A percentile compares a stretch with the other conserved stretches of the same genome.
phyloP scores from a whole-genome alignment of 169 alveolate species.

The Eimeria falciformis region DNA sequence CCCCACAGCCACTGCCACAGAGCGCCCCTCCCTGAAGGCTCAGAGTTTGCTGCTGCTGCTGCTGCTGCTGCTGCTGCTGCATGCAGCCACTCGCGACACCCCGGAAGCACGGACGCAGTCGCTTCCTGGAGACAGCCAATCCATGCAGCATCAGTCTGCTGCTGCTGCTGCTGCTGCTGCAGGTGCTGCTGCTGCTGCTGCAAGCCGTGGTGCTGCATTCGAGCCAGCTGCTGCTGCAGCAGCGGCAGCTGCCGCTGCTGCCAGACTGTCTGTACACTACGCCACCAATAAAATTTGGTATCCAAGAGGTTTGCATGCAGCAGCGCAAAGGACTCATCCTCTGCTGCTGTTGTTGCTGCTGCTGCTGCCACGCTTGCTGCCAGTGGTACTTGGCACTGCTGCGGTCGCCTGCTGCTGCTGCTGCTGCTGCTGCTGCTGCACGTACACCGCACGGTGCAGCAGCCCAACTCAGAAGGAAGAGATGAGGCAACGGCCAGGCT shows the following conservation, averaged over 20 bases:
- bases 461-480: slow-evolving; percentile 12
- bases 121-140: slow-evolving; percentile 1
- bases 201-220: background rate
- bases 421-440: slow-evolving; percentile 9
- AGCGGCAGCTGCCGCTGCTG: slow-evolving; percentile 20
- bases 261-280: background rate
- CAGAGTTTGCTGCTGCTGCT: background rate
- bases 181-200: slow-evolving; percentile 35
- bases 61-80: background rate
- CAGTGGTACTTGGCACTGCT: background rate
- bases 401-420: slow-evolving; percentile 25
- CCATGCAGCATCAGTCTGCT: background rate
- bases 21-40: background rate
- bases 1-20: slow-evolving; percentile 71
- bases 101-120: background rate
- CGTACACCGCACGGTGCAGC: slow-evolving; percentile 43
- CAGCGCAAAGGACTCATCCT: slow-evolving; percentile 50
- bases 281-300: slow-evolving; percentile 62
- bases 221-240: slow-evolving; percentile 1
- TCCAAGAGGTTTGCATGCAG: slow-evolving; percentile 51
- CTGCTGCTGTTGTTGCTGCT: slow-evolving; percentile 33
- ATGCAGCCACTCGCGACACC: background rate
- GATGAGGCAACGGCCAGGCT: background rate
- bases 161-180: slow-evolving; percentile 49
- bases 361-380: background rate